A percentile compares a stretch with the other conserved stretches of the same genome.
Evolutionary conservation across 345 rosid species (phyloP).

Genomic region (Adansonia digitata): DNA sequence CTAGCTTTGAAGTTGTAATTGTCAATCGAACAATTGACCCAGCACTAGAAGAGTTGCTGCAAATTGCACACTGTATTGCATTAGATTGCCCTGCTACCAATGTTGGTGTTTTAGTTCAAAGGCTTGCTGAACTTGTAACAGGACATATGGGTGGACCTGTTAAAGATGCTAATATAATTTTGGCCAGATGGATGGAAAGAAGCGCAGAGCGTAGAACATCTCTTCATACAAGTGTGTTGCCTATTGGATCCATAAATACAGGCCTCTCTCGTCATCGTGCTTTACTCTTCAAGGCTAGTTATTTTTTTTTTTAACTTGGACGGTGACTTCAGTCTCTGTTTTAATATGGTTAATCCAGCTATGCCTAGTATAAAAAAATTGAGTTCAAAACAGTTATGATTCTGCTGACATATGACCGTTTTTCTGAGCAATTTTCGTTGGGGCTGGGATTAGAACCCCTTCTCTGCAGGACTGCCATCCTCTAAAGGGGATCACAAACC

Average conservation of each 20-base stretch:
- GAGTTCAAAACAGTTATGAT: not conserved
- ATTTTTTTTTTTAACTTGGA: not conserved
- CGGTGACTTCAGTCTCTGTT: not conserved
- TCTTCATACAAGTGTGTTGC: constrained; percentile 68
- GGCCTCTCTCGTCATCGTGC: constrained; percentile 96
- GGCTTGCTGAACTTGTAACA: constrained; percentile 85
- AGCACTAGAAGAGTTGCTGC: constrained; percentile 71
- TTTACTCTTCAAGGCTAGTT: constrained; percentile 88
- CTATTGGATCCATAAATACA: constrained; percentile 79
- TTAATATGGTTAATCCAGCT: not conserved
- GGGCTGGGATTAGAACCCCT: not conserved
- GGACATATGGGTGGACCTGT: constrained; percentile 96
- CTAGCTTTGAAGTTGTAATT: constrained; percentile 75
- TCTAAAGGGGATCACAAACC: not conserved
- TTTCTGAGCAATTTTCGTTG: not conserved
- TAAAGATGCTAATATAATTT: constrained; percentile 76
- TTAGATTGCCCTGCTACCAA: constrained; percentile 64
- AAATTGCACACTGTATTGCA: constrained; percentile 71
- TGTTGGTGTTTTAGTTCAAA: constrained; percentile 61
- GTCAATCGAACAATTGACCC: constrained; percentile 70
- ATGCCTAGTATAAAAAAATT: not conserved
- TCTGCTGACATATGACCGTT: not conserved
- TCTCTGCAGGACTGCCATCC: not conserved
- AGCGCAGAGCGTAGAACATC: constrained; percentile 73
- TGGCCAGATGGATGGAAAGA: constrained; percentile 83